Base-by-base conservation (phyloP, 768 basidiomycete species). In the Auricularia auricula-judae region DNA sequence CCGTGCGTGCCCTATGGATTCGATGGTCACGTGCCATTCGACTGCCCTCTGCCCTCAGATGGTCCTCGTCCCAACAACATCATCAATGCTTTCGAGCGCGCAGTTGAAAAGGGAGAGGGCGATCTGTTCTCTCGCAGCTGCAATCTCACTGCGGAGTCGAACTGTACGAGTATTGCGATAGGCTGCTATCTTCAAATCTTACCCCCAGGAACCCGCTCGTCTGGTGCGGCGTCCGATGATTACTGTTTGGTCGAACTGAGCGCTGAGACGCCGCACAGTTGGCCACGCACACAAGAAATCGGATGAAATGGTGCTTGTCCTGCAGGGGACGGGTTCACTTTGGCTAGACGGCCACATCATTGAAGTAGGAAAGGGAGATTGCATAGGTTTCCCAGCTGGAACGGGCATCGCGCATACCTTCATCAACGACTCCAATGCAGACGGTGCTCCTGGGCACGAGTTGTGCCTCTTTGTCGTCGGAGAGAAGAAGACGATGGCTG, bases 361-460 rank as follows among this genome's bases (percentile, higher is more conserved):
- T 39, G 29, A 47, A 2, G 58, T 68, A 10, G 23, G 64, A 23
- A 56, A 64, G 5, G 68, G 68, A 4, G 68, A 69, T 51, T 68
- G 64, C 34, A 39, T 69, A 39, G 67, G 67, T 1, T 69, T 69
- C 43, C 66, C 67, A 16, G 63, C 63, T 16, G 68, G 68, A 10
- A 69, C 68, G 18, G 68, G 68, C 21, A 65, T 66, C 62, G 66
- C 67, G 2, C 68, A 69, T 44, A 64, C 33, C 8, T 66, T 69
- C 64, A 69, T 69, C 54, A 69, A 69, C 63, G 66, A 69, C 58
- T 69, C 68, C 8, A 69, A 68, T 61, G 64, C 64, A 4, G 42
- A 65, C 16, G 61, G 62, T 12, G 44, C 34, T 12, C 65, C 65
- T 51, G 68, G 68, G 3, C 53, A 69, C 8, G 66, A 68, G 10